Evolutionary conservation across 1,139 yeast genomes (phyloP).

Genomic region (Tardiomyces blankii): DNA sequence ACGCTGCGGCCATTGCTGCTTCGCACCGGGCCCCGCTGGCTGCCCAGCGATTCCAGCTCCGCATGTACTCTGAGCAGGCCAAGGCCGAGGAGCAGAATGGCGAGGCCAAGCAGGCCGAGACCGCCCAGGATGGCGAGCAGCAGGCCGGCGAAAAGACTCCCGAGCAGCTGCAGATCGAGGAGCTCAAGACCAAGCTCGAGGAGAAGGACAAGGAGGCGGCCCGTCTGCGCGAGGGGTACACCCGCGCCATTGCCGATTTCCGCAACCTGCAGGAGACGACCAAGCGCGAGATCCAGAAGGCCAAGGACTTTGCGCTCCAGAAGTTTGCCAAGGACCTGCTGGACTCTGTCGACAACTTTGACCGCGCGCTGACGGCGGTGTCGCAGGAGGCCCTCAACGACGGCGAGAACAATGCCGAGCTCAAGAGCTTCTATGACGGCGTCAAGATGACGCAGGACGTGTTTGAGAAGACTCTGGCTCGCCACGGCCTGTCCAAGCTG

Average conservation of each 20-base stretch:
- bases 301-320: slow-evolving; percentile 84
- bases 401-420: slow-evolving; percentile 34
- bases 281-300: slow-evolving; percentile 75
- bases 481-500: slow-evolving; percentile 71
- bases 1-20: background rate
- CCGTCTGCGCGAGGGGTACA: slow-evolving; percentile 70
- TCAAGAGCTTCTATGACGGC: slow-evolving; percentile 75
- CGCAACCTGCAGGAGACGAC: slow-evolving; percentile 88
- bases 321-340: slow-evolving; percentile 86
- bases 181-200: slow-evolving; percentile 42
- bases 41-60: slow-evolving; percentile 6
- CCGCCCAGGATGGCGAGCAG: slow-evolving; percentile 10
- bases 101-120: slow-evolving; percentile 9
- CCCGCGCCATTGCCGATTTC: slow-evolving; percentile 85
- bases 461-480: slow-evolving; percentile 72
- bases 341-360: slow-evolving; percentile 85
- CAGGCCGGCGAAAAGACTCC: slow-evolving; percentile 10
- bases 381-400: slow-evolving; percentile 37
- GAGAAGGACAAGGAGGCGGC: slow-evolving; percentile 73
- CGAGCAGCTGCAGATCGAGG: slow-evolving; percentile 13
- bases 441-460: slow-evolving; percentile 84
- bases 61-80: slow-evolving; percentile 13
- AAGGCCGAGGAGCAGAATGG: slow-evolving; percentile 8
- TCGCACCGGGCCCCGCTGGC: slow-evolving; percentile 1
- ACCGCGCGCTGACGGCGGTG: slow-evolving; percentile 75